Base-by-base conservation (phyloP, 2,329 filamentous ascomycete genomes). In the Botrytis aclada region DNA sequence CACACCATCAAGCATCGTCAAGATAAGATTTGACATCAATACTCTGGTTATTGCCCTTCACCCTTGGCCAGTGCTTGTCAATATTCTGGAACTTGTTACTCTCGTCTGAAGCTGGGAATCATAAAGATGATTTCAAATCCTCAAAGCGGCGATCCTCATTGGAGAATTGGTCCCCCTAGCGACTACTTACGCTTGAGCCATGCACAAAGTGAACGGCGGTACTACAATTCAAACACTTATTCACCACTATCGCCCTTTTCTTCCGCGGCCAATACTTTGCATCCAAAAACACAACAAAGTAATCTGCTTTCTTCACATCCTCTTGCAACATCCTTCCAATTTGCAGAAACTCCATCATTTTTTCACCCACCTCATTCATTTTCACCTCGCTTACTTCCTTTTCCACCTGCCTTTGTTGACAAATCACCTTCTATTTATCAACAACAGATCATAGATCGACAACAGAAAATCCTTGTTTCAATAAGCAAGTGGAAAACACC, bases 141-240 rank as follows among this genome's bases (percentile, higher is more conserved):
- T 66, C 64, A 66, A 54, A 47, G 65, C 65, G 34, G 47, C 65
- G 10, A 9, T 10, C 34, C 47, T 45, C 39, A 18, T 41, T 41
- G 47, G 47, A n/a, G 7, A 41, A 56, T 43, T 69, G 65, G 47
- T 69, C 65, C 25, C 65, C n/a, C 47, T 54, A 69, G 65, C 47
- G 65, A 69, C 37, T 18, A 51, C 37, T 56, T 39, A 14, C 54
- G 65, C 51, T 69, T 39, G 9, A 69, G 18, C 34, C 29, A 22
- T 54, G 7, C 51, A 41, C 34, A 32, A 69, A 29, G 25, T 32
- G n/a, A 63, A 7, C 16, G 22, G n/a, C n/a, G 22, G 37, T 7
- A 29, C 3, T 10, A 39, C n/a, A 29, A 43, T 45, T 29, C 65
- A 58, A 25, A 25, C 14, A 12, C 3, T 29, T 20, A 69, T 69